Evolutionary conservation across 306 rosid species (phyloP), one percentile per base, ranked within the genome.

Genomic region (Ochetophila trinervis): DNA sequence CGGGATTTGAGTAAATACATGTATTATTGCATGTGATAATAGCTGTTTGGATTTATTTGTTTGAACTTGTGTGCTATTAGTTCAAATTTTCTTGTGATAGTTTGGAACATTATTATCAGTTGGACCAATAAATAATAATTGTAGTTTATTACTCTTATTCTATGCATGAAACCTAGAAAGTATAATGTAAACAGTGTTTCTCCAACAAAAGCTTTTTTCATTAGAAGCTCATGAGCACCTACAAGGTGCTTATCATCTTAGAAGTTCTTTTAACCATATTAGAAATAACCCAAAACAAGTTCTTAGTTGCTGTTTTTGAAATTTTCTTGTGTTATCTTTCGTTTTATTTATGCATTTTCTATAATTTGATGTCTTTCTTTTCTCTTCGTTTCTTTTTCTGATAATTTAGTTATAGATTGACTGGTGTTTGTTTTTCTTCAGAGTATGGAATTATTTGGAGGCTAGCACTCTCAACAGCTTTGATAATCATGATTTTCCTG

Each of bases 371-470:
- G 45, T 40, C 45, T 6, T 6, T 40, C n/a, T n/a, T n/a, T n/a
- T n/a, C n/a, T 40, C 54, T 5, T n/a, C 8, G 3, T 17, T 50
- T 53, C 4, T 68, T 35, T 73, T 24, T 70, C 62, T 18, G 35
- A 44, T 70, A 60, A 36, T 74, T 68, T 65, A 66, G 58, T 36
- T 67, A 24, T 70, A 65, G 27, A 40, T 80, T 59, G 16, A 36
- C 18, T 48, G 30, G 47, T 30, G 19, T 49, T 63, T 66, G 37
- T 67, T 69, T 53, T 18, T 37, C 54, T 27, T 11, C 77, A 94
- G 99, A 79, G 72, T 94, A 66, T 94, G 97, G 96, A 88, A 94
- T 66, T 90, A 90, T n/a, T 83, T 80, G 66, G 92, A 88, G 77
- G 85, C 95, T 45, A 78, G 82, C 66, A 91, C 83, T 50, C 88